Base-by-base conservation (phyloP, 148 eudicot genomes). In the Rhododendron mucronatum region DNA sequence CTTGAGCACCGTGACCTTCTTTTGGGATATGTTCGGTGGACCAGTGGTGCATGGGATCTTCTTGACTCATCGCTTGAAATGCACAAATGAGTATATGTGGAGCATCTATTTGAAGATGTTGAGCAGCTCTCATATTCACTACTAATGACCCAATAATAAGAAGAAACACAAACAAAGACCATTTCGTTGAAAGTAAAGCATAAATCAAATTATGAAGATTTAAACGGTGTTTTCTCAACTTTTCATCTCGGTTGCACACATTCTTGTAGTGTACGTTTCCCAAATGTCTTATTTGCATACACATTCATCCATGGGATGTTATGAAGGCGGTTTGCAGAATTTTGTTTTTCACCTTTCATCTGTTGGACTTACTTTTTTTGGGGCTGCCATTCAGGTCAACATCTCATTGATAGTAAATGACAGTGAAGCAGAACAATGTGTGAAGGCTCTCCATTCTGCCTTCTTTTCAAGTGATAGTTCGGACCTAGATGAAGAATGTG, bases 381-480 rank as follows among this genome's bases (percentile, higher is more conserved):
- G 10, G 10, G 80, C 33, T 88, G 76, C 63, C 73, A 84, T 78
- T 44, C 88, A 95, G 98, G 99, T 97, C 71, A 94, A 97, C 88
- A 95, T 94, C 71, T 95, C 99, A n/a, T 86, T 95, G 95, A 93
- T 97, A 73, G 96, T 97, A 82, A 93, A 95, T 44, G 98, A 97
- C 76, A 86, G 89, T 77, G 99, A 97, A 91, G 93, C 99, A 76
- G 99, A 94, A 80, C 90, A 90, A 86, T 95, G 99, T 77, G 98
- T 94, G 5, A 93, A 90, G 91, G 93, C 98, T 82, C 95, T 97
- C 78, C 99, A 97, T 87, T 83, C 89, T 81, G 95, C 96, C 59
- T 97, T 97, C 88, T 97, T 97, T 84, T 95, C 92, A 80, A 92
- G 91, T 74, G 91, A 88, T 83, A 57, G 84, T 12, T 61, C 86